Conservation (phyloP, 2,329 filamentous ascomycete species). For the Cladosporium sp. region DNA sequence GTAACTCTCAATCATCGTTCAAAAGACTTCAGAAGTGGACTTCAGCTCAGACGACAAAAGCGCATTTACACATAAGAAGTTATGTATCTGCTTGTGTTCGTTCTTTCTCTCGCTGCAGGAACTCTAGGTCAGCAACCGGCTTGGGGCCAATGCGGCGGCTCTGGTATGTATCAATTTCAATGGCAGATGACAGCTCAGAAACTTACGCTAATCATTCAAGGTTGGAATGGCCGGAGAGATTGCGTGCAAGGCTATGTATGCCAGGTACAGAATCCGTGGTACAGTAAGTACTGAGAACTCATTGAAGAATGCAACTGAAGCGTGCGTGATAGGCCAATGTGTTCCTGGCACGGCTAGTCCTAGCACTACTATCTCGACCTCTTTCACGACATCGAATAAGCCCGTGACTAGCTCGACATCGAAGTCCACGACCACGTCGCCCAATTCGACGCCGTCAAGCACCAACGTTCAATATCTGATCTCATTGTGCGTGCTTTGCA, state of each 20-base stretch:
- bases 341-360: background rate
- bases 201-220: background rate
- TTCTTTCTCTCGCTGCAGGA: no score
- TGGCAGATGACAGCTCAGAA: no score
- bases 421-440: background rate
- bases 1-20: no score
- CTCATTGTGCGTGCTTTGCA: background rate
- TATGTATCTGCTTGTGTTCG: no score
- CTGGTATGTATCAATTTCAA: background rate
- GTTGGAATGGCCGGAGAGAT: background rate
- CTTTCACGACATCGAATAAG: background rate
- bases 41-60: no score
- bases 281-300: background rate
- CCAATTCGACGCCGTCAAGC: background rate
- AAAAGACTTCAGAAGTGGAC: no score
- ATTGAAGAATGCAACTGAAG: background rate
- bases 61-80: no score
- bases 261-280: background rate
- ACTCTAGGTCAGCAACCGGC: background rate
- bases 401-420: background rate
- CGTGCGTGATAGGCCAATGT: background rate
- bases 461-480: conserved; percentile 3
- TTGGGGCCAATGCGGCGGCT: conserved; percentile 2
- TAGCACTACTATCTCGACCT: background rate
- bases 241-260: background rate